A percentile compares a stretch with the other conserved stretches of the same genome.
Evolutionary conservation across 306 rosid genomes (phyloP).

Genomic region (Prosopis cineraria): DNA sequence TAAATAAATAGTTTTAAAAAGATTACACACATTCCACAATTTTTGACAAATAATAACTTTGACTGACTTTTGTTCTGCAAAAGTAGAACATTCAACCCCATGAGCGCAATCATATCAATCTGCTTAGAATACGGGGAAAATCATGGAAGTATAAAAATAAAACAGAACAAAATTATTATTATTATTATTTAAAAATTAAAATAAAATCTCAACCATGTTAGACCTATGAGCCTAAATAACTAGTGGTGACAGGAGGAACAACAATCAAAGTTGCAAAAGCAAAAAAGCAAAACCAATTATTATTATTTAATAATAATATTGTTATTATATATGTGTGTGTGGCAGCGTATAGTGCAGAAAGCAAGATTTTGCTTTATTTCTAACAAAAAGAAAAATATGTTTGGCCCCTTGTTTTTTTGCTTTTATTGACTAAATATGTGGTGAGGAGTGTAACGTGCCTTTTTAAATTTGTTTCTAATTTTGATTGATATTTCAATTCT

Average conservation of each 20-base stretch:
- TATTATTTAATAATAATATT: not conserved
- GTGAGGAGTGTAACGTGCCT: not conserved
- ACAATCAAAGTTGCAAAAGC: slow-evolving; percentile 32
- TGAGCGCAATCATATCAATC: slow-evolving; percentile 50
- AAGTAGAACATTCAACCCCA: slow-evolving; percentile 50
- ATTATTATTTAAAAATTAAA: not conserved
- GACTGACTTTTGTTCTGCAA: slow-evolving; percentile 55
- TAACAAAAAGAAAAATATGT: not conserved
- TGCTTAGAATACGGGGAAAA: slow-evolving; percentile 37
- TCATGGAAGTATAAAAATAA: not conserved
- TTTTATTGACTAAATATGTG: not conserved
- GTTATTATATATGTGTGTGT: not conserved
- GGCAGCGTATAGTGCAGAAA: not conserved
- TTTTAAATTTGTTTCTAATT: not conserved
- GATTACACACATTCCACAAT: slow-evolving; percentile 43
- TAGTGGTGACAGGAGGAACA: not conserved
- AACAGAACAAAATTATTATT: not conserved
- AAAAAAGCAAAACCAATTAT: slow-evolving; percentile 1
- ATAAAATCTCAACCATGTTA: slow-evolving; percentile 3
- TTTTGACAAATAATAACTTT: slow-evolving; percentile 58
- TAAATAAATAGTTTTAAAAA: not conserved
- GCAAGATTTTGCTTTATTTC: not conserved
- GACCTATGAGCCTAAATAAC: slow-evolving; percentile 34
- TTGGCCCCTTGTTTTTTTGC: not conserved
- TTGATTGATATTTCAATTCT: not conserved